Conservation (phyloP, 2,329 filamentous ascomycete genomes). For the Endocalyx cinctus region DNA sequence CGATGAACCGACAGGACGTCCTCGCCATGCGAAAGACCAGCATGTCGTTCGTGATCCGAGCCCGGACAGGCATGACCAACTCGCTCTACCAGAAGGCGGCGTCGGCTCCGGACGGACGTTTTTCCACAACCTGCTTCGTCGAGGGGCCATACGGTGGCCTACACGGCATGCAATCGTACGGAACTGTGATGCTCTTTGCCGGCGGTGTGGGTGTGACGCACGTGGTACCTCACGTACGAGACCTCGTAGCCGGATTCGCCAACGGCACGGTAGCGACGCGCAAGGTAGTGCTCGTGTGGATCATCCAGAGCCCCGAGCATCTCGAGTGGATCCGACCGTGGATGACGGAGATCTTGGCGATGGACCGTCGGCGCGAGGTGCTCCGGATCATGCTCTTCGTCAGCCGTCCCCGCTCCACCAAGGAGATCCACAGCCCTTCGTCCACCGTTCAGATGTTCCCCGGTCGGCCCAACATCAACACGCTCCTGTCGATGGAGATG, state of each 20-base stretch:
- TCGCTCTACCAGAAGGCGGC: constrained; percentile 64
- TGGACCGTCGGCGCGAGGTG: constrained; percentile 69
- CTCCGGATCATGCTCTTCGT: constrained; percentile 76
- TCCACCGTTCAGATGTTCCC: constrained; percentile 82
- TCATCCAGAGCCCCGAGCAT: constrained; percentile 73
- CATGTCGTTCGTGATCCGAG: constrained; percentile 69
- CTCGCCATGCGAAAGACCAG: constrained; percentile 56
- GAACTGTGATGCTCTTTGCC: constrained; percentile 73
- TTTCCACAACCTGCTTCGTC: constrained; percentile 61
- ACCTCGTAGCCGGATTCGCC: constrained; percentile 64
- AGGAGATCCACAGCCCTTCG: constrained; percentile 75
- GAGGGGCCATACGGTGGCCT: constrained; percentile 76
- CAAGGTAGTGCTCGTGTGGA: constrained; percentile 72
- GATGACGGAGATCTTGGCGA: constrained; percentile 76
- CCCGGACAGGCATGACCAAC: constrained; percentile 69
- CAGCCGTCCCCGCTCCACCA: constrained; percentile 67
- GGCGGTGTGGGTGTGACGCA: constrained; percentile 80
- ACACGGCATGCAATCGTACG: constrained; percentile 69
- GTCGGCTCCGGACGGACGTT: constrained; percentile 53
- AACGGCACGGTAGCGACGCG: constrained; percentile 67
- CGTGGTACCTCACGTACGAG: constrained; percentile 68
- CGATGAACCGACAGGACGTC: constrained; percentile 56
- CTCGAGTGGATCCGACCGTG: constrained; percentile 79
- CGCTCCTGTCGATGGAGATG: constrained; percentile 68
- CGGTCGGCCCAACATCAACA: constrained; percentile 69